Evolutionary conservation across 768 basidiomycete genomes (phyloP).

Genomic region (Mycena latifolia): DNA sequence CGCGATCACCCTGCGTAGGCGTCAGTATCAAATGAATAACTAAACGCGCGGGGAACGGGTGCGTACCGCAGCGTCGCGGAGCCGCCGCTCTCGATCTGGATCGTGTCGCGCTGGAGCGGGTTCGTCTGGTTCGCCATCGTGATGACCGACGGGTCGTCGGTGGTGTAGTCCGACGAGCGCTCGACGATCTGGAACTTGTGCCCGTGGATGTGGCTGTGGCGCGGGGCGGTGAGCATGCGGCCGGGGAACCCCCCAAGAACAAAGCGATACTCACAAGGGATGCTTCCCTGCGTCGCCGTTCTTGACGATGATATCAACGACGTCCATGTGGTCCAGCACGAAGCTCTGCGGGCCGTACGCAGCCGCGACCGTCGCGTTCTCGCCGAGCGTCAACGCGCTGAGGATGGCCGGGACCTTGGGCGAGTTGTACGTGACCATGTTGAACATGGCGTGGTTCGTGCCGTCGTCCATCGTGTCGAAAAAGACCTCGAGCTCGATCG

Average conservation of each 20-base stretch:
- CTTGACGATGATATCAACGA: constrained; percentile 82
- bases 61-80: constrained; percentile 74
- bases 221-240: not conserved
- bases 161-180: constrained; percentile 77
- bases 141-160: constrained; percentile 80
- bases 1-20: constrained; percentile 61
- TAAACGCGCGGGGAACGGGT: not conserved
- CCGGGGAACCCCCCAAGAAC: not conserved
- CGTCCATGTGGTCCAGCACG: constrained; percentile 79
- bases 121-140: constrained; percentile 83
- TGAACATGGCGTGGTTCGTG: constrained; percentile 86
- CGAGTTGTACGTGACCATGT: constrained; percentile 74
- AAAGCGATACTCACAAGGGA: constrained; percentile 73
- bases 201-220: constrained; percentile 88
- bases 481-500: constrained; percentile 73
- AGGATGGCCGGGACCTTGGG: constrained; percentile 84
- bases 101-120: constrained; percentile 93
- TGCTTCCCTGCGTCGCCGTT: constrained; percentile 83
- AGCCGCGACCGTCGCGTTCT: constrained; percentile 69
- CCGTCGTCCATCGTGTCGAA: constrained; percentile 93
- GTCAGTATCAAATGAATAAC: not conserved
- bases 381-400: constrained; percentile 81
- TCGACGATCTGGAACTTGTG: constrained; percentile 88
- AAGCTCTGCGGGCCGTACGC: constrained; percentile 89
- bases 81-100: constrained; percentile 76